Evolutionary conservation across 129 eudicot species (phyloP).

Genomic region (Pulicaria dysenterica): DNA sequence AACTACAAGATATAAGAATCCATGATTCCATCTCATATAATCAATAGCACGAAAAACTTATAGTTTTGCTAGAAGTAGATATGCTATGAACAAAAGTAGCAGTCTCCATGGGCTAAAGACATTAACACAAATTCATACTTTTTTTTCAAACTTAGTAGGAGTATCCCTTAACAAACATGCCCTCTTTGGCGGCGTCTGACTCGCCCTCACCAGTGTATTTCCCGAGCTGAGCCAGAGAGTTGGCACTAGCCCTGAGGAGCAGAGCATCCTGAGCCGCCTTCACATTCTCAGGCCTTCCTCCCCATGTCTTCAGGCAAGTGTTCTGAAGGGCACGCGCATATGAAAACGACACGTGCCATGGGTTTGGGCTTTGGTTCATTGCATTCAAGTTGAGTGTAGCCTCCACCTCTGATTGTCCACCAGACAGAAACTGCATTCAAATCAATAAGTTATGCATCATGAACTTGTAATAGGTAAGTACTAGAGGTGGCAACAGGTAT

Average conservation of each 20-base stretch:
- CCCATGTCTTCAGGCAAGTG: conserved; percentile 94
- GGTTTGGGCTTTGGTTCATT: conserved; percentile 90
- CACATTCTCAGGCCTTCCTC: conserved; percentile 80
- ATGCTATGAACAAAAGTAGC: conserved; percentile 47
- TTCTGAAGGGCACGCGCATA: conserved; percentile 89
- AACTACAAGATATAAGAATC: conserved; percentile 40
- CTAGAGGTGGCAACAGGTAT: background rate
- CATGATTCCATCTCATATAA: conserved; percentile 44
- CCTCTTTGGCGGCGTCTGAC: conserved; percentile 73
- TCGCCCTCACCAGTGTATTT: conserved; percentile 81
- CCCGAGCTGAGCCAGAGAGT: conserved; percentile 88
- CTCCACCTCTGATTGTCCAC: conserved; percentile 91
- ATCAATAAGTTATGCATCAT: conserved; percentile 12
- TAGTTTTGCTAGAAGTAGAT: conserved; percentile 37
- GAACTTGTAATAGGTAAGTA: background rate
- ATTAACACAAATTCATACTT: conserved; percentile 31
- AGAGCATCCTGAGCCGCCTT: conserved; percentile 81
- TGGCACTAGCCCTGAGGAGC: conserved; percentile 68
- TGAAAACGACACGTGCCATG: conserved; percentile 92
- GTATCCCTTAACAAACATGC: conserved; percentile 74
- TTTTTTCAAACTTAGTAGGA: conserved; percentile 52
- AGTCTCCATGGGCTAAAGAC: conserved; percentile 37
- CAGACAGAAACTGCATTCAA: conserved; percentile 72
- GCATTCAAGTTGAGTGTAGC: conserved; percentile 83
- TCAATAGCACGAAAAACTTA: conserved; percentile 37